Conservation (phyloP, 129 eudicot species). For the Ambrosia artemisiifolia region DNA sequence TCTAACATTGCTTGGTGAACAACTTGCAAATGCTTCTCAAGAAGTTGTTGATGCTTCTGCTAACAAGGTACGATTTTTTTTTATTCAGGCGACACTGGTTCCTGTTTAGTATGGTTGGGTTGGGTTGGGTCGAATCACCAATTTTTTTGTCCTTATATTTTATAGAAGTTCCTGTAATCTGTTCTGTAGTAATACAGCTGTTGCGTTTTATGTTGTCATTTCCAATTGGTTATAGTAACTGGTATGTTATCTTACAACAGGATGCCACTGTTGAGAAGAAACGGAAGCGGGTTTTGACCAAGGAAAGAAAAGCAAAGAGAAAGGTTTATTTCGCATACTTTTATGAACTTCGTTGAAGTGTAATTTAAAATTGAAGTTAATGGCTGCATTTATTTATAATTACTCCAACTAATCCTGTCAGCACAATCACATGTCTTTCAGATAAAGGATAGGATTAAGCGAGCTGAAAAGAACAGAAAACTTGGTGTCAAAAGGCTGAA, state of each 20-base stretch:
- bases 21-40: conserved; percentile 29
- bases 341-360: background rate
- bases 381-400: background rate
- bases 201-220: background rate
- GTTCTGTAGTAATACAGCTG: too few species aligned
- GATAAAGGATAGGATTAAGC: conserved; percentile 50
- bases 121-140: background rate
- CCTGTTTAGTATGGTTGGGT: too few species aligned
- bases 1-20: conserved; percentile 25
- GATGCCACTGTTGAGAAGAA: background rate
- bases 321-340: background rate
- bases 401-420: background rate
- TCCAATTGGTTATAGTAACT: background rate
- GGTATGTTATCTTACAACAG: background rate
- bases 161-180: background rate
- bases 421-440: conserved; percentile 33
- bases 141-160: too few species aligned
- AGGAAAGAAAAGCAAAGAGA: background rate
- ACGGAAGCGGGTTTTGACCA: background rate
- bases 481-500: conserved; percentile 66
- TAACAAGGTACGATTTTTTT: conserved; percentile 34
- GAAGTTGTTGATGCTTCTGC: conserved; percentile 28
- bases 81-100: too few species aligned
- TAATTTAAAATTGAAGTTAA: background rate
- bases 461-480: conserved; percentile 59